Evolutionary conservation across 2,329 filamentous ascomycete genomes (phyloP).

Genomic region (Fusarium sarcochroum): DNA sequence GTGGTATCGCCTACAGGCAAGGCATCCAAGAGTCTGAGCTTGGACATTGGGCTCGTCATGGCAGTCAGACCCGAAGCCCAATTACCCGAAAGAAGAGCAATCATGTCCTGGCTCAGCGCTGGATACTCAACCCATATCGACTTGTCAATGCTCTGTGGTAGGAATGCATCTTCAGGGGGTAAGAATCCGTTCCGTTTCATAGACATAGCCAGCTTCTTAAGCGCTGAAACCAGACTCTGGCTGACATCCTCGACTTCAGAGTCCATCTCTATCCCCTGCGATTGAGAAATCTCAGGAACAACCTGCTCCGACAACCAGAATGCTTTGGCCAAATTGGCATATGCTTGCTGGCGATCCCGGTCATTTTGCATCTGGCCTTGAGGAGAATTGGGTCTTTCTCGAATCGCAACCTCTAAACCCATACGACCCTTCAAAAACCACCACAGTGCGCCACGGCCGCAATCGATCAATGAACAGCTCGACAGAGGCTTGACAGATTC

Average conservation of each 20-base stretch:
- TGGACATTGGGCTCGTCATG: constrained; percentile 61
- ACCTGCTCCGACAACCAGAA: constrained; percentile 81
- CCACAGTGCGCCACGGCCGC: constrained; percentile 83
- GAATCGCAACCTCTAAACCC: constrained; percentile 79
- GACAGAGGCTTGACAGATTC: constrained; percentile 78
- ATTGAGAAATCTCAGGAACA: constrained; percentile 64
- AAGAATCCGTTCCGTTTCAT: constrained; percentile 89
- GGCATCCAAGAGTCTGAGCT: constrained; percentile 72
- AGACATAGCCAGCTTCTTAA: constrained; percentile 82
- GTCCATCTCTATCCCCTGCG: constrained; percentile 59
- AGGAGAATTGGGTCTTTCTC: constrained; percentile 69
- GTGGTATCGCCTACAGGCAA: constrained; percentile 83
- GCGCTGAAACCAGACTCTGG: constrained; percentile 71
- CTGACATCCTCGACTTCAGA: constrained; percentile 67
- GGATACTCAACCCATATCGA: constrained; percentile 87
- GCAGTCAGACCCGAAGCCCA: constrained; percentile 65
- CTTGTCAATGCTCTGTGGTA: constrained; percentile 85
- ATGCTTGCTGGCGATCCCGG: constrained; percentile 78
- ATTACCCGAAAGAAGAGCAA: constrained; percentile 76
- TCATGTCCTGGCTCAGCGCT: constrained; percentile 77
- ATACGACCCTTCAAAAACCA: constrained; percentile 90
- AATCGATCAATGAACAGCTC: constrained; percentile 73
- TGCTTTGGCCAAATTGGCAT: constrained; percentile 86
- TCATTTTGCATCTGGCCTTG: constrained; percentile 68
- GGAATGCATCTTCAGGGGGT: constrained; percentile 75